Base-by-base conservation (phyloP, 352 stramenopile species). In the Globisporangium cederbergense region DNA sequence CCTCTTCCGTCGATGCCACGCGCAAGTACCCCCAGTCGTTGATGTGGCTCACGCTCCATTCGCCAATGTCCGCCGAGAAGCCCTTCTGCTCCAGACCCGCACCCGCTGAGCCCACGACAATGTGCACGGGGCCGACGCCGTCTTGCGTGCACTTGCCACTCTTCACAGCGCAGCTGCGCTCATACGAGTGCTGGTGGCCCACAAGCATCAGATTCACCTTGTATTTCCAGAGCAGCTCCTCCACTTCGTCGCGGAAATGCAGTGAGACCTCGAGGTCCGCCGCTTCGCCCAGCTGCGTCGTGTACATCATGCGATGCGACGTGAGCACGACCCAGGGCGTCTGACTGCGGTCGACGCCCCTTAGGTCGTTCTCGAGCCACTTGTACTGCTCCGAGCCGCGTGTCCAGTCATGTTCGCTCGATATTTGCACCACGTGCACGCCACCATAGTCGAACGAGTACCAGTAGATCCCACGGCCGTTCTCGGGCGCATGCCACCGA, bases 321-420 rank as follows among this genome's bases (percentile, higher is more conserved):
- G 95, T 97, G 45, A 98, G 64, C 43, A 98, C 77, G 30, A 98
- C 58, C 93, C 93, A 98, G 14, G 95, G 95, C 18, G 89, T 98
- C 58, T 88, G 69, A 1, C 54, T 77, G 46, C 95, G 77, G 70
- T 98, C 83, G 7, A 98, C 81, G 42, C 32, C 65, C 57, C 78
- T 72, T 46, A 98, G 73, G 65, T 97, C 90, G 9, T 75, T 68
- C 58, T 97, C 78, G 25, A 98, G 66, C 86, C 91, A 98, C 47
- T 79, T 69, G 66, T 97, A 95, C 71, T 98, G 95, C 42, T 70
- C 69, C 4, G 90, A 97, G 25, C 90, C 91, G 30, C 68, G 71
- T 2, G 77, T 79, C 71, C 96, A 87, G 74, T 98, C 79, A 65
- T 98, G 91, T 65, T 98, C 95, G 22, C 86, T 93, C 30, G 83